These are phyloP conservation scores for Pyrenophora teres DNA, from an alignment of 2,329 filamentous ascomycete genomes.

Conservation along the genomic window DNA sequence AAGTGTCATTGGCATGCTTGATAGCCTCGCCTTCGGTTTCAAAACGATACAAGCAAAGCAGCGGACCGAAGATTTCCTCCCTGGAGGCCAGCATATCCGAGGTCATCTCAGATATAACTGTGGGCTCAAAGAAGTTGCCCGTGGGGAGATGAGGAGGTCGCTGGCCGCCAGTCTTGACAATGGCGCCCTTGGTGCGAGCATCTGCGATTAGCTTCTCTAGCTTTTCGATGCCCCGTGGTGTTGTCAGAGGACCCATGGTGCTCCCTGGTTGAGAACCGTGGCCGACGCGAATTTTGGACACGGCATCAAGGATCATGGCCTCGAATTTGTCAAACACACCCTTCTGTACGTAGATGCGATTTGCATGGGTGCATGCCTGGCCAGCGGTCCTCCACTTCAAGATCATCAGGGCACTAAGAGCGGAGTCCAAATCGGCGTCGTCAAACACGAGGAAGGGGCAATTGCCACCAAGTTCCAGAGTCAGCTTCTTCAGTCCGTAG, in stretches of 20 bases:
- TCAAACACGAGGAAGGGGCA: conserved; percentile 66
- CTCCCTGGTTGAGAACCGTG: conserved; percentile 58
- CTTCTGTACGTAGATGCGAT: conserved; percentile 54
- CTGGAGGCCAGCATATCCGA: conserved; percentile 24
- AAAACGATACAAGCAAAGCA: conserved; percentile 63
- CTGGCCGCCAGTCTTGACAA: conserved; percentile 52
- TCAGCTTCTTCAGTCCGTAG: conserved; percentile 62
- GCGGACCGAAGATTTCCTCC: conserved; percentile 67
- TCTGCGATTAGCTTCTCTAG: background rate
- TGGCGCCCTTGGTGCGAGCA: conserved; percentile 26
- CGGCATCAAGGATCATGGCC: conserved; percentile 37
- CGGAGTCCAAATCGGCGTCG: conserved; percentile 61
- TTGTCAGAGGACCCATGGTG: conserved; percentile 55
- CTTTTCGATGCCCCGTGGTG: background rate
- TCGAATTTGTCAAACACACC: conserved; percentile 46
- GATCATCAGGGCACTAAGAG: conserved; percentile 29
- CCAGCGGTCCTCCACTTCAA: conserved; percentile 6
- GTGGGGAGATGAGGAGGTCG: conserved; percentile 50
- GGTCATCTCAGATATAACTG: conserved; percentile 35
- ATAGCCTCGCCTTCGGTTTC: conserved; percentile 66
- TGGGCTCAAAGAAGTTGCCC: conserved; percentile 53
- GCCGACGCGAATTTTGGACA: conserved; percentile 54
- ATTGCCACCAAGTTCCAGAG: conserved; percentile 65
- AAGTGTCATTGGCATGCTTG: conserved; percentile 49
- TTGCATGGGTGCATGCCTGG: conserved; percentile 42